A percentile compares a stretch with the other conserved stretches of the same genome.
phyloP scores from a whole-genome alignment of 2,329 filamentous ascomycete species.

The Alternaria atra region DNA sequence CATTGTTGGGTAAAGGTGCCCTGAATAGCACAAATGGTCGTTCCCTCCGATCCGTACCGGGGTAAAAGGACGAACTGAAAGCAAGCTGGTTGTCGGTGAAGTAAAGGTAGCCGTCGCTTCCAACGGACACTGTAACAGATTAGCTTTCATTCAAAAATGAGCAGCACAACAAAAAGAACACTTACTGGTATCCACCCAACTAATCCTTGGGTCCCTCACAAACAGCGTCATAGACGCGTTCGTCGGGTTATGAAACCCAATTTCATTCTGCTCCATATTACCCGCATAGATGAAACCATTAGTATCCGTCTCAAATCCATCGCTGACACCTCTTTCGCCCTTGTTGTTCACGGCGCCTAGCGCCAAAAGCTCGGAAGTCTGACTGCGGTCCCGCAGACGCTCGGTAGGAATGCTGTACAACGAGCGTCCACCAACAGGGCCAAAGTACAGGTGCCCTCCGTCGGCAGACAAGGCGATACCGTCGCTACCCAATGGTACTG shows the following conservation, averaged over 20 bases:
- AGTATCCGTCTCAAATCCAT: constrained; percentile 63
- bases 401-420: constrained; percentile 58
- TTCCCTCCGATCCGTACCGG: constrained; percentile 54
- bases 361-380: constrained; percentile 55
- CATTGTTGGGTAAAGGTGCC: constrained; percentile 53
- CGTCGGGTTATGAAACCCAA: constrained; percentile 54
- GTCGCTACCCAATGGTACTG: constrained; percentile 58
- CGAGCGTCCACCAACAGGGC: constrained; percentile 55
- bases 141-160: not conserved
- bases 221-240: constrained; percentile 57
- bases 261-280: constrained; percentile 58
- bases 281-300: constrained; percentile 61
- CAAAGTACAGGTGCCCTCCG: constrained; percentile 59
- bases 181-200: constrained; percentile 60
- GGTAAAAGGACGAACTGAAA: constrained; percentile 48
- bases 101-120: constrained; percentile 61
- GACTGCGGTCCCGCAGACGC: constrained; percentile 52
- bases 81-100: constrained; percentile 63
- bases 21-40: constrained; percentile 57
- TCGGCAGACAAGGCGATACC: constrained; percentile 62
- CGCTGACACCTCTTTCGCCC: constrained; percentile 61
- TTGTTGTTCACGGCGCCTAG: constrained; percentile 54
- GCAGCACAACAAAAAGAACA: not conserved
- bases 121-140: constrained; percentile 44
- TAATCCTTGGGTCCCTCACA: constrained; percentile 58